Evolutionary conservation across 306 rosid species (phyloP), one percentile per base, ranked within the genome.

Genomic region (Dalbergia oliveri): DNA sequence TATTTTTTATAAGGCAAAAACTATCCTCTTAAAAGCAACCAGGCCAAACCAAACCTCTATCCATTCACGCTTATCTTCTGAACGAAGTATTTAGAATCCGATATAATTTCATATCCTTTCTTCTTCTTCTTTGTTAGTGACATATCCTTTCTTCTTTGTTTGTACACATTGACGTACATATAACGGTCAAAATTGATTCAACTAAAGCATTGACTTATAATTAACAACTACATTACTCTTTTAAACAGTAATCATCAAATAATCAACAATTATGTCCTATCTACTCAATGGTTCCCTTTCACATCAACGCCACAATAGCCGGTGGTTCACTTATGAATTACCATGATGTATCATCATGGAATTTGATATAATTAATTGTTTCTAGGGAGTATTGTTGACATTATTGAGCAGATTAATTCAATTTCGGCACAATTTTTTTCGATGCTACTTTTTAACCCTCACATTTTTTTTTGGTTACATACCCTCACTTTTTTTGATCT

Each of bases 171-270:
- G 8, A 4, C 2, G 31, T 26, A 26, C 1, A 19, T 2, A 9
- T 19, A 13, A 58, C 7, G 35, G 63, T 58, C 72, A 66, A 66
- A 66, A 43, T 66, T n/a, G 8, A 6, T 66, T 66, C 53, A 43
- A 18, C 72, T 41, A 67, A 43, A 43, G 11, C 16, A 18, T 67
- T 67, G 72, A 44, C 72, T 21, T 19, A 5, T 15, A 15, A 37
- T 14, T 35, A 41, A 67, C 11, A 47, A 67, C 56, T 43, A 11
- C 31, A 5, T 66, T 15, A 8, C 54, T 16, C 19, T 66, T 10
- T 12, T 66, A 4, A 65, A 37, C 5, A 16, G 0, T 11, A 47
- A 47, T 9, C 37, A 8, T 37, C 14, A 41, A 43, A 66, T 16
- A 19, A 44, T 44, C 5, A 16, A 67, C 72, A 10, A 41, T 43